A percentile compares a stretch with the other conserved stretches of the same genome.
These are phyloP conservation scores for Ilyonectria mors-panacis DNA, from an alignment of 2,329 filamentous ascomycete species.

Conservation along the genomic window DNA sequence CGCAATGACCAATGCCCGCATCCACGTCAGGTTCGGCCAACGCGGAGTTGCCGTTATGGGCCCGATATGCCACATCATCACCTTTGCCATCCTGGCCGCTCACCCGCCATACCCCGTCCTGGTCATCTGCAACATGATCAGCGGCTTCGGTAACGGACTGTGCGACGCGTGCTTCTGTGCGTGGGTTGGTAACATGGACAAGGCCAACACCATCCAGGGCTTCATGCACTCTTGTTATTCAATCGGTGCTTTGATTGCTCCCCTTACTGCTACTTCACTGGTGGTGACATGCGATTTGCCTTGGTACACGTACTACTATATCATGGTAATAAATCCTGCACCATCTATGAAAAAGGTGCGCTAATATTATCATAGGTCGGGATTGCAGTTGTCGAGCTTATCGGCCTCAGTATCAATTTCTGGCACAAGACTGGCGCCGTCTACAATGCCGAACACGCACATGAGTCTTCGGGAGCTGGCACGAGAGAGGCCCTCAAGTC, in stretches of 20 bases:
- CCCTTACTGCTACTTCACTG: constrained; percentile 77
- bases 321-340: constrained; percentile 70
- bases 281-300: constrained; percentile 70
- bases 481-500: constrained; percentile 58
- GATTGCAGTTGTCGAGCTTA: constrained; percentile 69
- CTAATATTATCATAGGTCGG: constrained; percentile 52
- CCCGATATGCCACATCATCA: constrained; percentile 71
- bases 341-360: background rate
- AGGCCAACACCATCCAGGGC: constrained; percentile 77
- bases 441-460: constrained; percentile 62
- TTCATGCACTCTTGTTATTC: constrained; percentile 78
- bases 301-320: constrained; percentile 81
- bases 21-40: constrained; percentile 74
- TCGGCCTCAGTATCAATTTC: constrained; percentile 67
- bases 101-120: constrained; percentile 78
- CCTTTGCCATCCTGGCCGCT: constrained; percentile 71
- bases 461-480: constrained; percentile 49
- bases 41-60: constrained; percentile 76
- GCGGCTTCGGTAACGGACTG: constrained; percentile 78
- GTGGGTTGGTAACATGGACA: constrained; percentile 75
- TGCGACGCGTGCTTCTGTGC: constrained; percentile 67
- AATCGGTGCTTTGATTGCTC: constrained; percentile 74
- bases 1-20: constrained; percentile 71
- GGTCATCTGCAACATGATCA: constrained; percentile 73
- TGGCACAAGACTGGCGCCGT: constrained; percentile 70